A percentile compares a stretch with the other conserved stretches of the same genome.
phyloP scores from a whole-genome alignment of 495 filamentous ascomycete species.

The Penicillium bovifimosum region DNA sequence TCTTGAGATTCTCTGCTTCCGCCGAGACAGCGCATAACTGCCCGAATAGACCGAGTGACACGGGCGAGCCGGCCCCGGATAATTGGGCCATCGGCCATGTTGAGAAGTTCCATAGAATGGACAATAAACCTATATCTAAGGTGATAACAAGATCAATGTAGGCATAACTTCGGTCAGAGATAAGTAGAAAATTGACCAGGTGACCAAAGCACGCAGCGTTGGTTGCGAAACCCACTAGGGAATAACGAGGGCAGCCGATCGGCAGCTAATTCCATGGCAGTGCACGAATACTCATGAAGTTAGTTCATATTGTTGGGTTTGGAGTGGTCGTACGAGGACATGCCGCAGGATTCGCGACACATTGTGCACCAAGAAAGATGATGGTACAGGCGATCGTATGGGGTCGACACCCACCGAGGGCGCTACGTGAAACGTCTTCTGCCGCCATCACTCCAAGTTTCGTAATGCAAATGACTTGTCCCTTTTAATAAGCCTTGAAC shows the following conservation, averaged over 20 bases:
- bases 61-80: conserved; percentile 14
- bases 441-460: neutral
- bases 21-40: conserved; percentile 20
- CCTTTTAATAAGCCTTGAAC: too few species aligned
- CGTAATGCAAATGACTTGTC: neutral
- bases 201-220: neutral
- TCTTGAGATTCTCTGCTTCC: conserved; percentile 18
- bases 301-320: neutral
- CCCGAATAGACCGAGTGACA: conserved; percentile 11
- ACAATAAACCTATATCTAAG: neutral
- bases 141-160: neutral
- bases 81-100: conserved; percentile 17
- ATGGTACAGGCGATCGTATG: neutral
- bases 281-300: neutral
- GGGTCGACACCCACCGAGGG: neutral
- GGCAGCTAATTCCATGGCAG: neutral
- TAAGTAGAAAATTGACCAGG: neutral
- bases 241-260: neutral
- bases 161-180: neutral
- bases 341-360: neutral
- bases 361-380: neutral
- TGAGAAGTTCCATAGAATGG: neutral
- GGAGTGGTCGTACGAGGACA: neutral
- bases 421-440: neutral
- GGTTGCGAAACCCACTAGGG: neutral